Evolutionary conservation across 164 flowering plant species (phyloP), one percentile per base, ranked within the genome.

Genomic region (Chimonanthus praecox): DNA sequence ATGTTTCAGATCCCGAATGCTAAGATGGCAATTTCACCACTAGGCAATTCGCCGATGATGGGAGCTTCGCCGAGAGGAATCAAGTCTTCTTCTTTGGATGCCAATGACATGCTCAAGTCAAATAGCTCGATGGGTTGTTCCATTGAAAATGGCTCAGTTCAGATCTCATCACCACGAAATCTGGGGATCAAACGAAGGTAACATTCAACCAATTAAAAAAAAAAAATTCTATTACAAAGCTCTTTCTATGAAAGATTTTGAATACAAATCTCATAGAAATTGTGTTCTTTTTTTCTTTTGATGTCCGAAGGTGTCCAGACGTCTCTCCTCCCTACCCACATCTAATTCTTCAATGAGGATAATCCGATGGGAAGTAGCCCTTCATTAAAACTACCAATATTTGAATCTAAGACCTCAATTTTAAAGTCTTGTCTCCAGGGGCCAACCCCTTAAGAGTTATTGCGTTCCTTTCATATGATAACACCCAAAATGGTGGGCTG

Each of bases 81-180:
- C 44, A 78, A 75, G 67, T 21, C 84, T 48, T 66, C 81, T 7
- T 20, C 78, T 4, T 74, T 77, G 67, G 68, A 71, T 54, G 13
- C 74, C 61, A 73, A 78, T 67, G 84, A 81, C 66, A 79, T 80
- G 77, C 71, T 82, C 61, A 80, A 73, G 64, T 73, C 54, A 16
- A 80, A 51, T 47, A 76, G 69, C 77, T 78, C 84, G 4, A 73
- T 74, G 13, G 68, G 73, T 75, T 80, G 85, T 65, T 73, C 82
- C 60, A 13, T 77, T 16, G 90, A 86, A 8, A 83, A 68, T 61
- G 76, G 78, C 10, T 81, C 77, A 16, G 20, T 88, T 72, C 97
- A 90, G 90, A 90, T 91, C 88, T 86, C 94, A n/a, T 85, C 92
- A 47, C 90, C 97, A 46, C 74, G 94, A 78, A 89, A 85, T 82